Base-by-base conservation (phyloP, 768 basidiomycete genomes). In the Amanita fuliginea region DNA sequence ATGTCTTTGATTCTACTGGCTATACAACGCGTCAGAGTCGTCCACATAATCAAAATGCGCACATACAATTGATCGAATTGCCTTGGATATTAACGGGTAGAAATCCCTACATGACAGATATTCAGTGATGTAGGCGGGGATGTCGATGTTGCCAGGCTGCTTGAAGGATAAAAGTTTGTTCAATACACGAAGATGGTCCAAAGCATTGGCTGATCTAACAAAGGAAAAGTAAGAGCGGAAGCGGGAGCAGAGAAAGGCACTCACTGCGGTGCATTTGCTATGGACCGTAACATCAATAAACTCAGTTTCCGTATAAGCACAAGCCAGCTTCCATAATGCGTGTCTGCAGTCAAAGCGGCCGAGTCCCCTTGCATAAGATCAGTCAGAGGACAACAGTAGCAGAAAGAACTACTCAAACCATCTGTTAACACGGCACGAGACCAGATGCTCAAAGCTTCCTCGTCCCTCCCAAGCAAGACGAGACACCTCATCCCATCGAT, bases 401-500 rank as follows among this genome's bases (percentile, higher is more conserved):
- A 51, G 2, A 8, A 24, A 10, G 9, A 50, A 56, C 21, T 18
- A 68, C 69, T 63, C 56, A 60, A 54, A 24, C 68, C 66, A 0
- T 55, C 57, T 6, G 56, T 46, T 5, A 60, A 22, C 40, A 77
- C 64, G 14, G 60, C 60, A 21, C 6, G 75, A 11, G 30, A 70
- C 79, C 80, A 82, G 26, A 54, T 57, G 5, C 62, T 69, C 16
- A 83, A 59, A 4, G 68, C 30, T 18, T 67, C 62, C 41, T 75
- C 69, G 54, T 79, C 75, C 59, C 62, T 62, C 10, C 79, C 80
- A 44, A 84, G 68, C 19, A 88, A 70, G 16, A 83, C 77, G 18
- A 86, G 67, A 61, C 77, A 81, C 49, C 88, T 65, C 56, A 87
- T 62, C 9, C 77, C 83, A 6, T 68, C 73, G 42, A 87, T 55